phyloP scores from a whole-genome alignment of 2,329 filamentous ascomycete species.

The Talaromyces sp. region DNA sequence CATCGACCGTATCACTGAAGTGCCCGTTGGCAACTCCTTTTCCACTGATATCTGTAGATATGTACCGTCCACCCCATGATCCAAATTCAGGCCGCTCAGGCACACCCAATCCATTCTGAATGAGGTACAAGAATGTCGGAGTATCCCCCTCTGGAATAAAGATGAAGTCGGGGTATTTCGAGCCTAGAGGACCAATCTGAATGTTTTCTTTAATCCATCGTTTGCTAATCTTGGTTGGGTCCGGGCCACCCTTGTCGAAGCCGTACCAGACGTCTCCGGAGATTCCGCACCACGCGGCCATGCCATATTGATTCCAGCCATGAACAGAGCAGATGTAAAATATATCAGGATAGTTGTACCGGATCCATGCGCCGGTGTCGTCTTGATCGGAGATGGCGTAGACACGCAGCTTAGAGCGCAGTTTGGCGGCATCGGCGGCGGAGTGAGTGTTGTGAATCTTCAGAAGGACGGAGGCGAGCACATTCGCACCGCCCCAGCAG shows the following conservation, averaged over 20 bases:
- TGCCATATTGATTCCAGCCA: constrained; percentile 51
- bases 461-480: constrained; percentile 46
- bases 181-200: constrained; percentile 46
- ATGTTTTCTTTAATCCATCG: constrained; percentile 51
- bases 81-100: constrained; percentile 37
- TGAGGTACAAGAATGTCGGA: constrained; percentile 36
- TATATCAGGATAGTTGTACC: constrained; percentile 48
- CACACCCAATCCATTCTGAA: constrained; percentile 38
- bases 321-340: constrained; percentile 54
- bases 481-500: constrained; percentile 51
- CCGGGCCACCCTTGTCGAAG: constrained; percentile 46
- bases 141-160: constrained; percentile 52
- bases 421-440: constrained; percentile 24
- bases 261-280: constrained; percentile 44
- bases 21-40: background rate
- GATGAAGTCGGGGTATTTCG: constrained; percentile 42
- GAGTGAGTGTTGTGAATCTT: constrained; percentile 16
- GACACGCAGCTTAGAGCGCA: constrained; percentile 43
- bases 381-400: constrained; percentile 58
- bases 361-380: constrained; percentile 53
- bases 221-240: constrained; percentile 44
- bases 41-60: background rate
- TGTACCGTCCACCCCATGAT: constrained; percentile 40
- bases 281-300: constrained; percentile 54
- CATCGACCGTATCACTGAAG: constrained; percentile 23